phyloP scores from a whole-genome alignment of 1,284 basidiomycete species.

The Polyporus tsugae region DNA sequence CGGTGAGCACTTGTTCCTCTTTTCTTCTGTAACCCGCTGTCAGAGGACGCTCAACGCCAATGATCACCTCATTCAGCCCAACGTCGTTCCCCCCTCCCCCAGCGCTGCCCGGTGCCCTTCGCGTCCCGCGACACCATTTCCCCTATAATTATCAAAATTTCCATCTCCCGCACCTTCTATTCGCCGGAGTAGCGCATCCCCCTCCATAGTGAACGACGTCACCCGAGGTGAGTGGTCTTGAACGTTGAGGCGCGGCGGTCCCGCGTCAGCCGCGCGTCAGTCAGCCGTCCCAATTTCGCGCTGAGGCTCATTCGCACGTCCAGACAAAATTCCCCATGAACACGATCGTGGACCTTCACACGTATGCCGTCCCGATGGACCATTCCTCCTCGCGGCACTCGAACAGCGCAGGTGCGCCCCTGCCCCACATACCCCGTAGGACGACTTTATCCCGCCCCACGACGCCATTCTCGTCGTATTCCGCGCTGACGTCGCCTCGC shows the following conservation, averaged over 20 bases:
- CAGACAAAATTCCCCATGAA: constrained; percentile 31
- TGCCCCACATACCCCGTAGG: constrained; percentile 64
- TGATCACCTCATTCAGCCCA: constrained; percentile 21
- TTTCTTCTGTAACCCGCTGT: background rate
- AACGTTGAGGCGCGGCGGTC: background rate
- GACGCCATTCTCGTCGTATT: constrained; percentile 3
- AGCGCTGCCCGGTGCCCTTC: constrained; percentile 27
- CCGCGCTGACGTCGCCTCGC: constrained; percentile 25
- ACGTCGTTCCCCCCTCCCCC: constrained; percentile 13
- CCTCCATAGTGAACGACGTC: constrained; percentile 23
- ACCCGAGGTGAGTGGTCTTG: constrained; percentile 27
- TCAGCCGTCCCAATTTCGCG: constrained; percentile 18
- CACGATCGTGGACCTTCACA: constrained; percentile 28
- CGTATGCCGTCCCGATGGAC: constrained; percentile 34
- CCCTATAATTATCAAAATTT: constrained; percentile 33
- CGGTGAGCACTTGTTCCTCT: constrained; percentile 15
- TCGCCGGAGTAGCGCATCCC: constrained; percentile 20
- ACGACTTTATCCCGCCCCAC: constrained; percentile 45
- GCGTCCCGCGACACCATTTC: constrained; percentile 30
- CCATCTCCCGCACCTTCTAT: constrained; percentile 21
- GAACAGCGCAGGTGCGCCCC: constrained; percentile 61
- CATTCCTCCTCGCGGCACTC: constrained; percentile 51
- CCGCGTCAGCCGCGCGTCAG: constrained; percentile 17
- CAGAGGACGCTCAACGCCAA: constrained; percentile 17
- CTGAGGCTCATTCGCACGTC: constrained; percentile 18